phyloP scores from a whole-genome alignment of 768 basidiomycete genomes.

The Scleroderma bovista region DNA sequence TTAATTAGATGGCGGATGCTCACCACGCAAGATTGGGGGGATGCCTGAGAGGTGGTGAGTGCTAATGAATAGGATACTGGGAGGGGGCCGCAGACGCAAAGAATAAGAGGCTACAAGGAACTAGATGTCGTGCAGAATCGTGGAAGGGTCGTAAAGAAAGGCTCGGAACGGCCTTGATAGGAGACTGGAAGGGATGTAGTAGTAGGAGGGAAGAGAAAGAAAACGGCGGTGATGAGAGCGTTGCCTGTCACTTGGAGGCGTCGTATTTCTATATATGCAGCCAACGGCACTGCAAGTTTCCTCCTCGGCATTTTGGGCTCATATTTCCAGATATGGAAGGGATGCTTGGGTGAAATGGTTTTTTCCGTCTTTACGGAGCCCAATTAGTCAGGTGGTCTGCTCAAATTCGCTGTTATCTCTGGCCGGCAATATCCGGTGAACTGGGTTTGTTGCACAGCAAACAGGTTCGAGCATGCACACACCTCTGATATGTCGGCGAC shows the following conservation, averaged over 20 bases:
- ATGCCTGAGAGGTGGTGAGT: conserved; percentile 20
- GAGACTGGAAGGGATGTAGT: conserved; percentile 20
- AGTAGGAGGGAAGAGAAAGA: conserved; percentile 19
- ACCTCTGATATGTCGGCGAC: no score
- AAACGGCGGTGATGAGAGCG: conserved; percentile 30
- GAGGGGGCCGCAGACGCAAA: conserved; percentile 26
- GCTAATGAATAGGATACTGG: conserved; percentile 27
- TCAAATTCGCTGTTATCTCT: background rate
- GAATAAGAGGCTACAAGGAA: conserved; percentile 35
- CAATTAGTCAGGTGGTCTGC: no score
- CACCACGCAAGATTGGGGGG: conserved; percentile 9
- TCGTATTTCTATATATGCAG: conserved; percentile 30
- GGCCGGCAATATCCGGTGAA: background rate
- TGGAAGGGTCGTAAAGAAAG: conserved; percentile 57
- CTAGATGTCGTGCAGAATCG: conserved; percentile 64
- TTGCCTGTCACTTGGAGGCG: conserved; percentile 25
- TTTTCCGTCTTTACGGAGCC: no score
- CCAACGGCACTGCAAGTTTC: conserved; percentile 21
- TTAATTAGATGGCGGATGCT: background rate
- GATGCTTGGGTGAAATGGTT: background rate
- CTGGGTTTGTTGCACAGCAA: background rate
- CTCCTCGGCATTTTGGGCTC: conserved; percentile 16
- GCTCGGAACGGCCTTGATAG: conserved; percentile 20
- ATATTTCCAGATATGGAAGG: conserved; percentile 9
- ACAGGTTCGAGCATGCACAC: no score